Base-by-base conservation (phyloP, 805 yeast genomes). In the Starmerella powellii region DNA sequence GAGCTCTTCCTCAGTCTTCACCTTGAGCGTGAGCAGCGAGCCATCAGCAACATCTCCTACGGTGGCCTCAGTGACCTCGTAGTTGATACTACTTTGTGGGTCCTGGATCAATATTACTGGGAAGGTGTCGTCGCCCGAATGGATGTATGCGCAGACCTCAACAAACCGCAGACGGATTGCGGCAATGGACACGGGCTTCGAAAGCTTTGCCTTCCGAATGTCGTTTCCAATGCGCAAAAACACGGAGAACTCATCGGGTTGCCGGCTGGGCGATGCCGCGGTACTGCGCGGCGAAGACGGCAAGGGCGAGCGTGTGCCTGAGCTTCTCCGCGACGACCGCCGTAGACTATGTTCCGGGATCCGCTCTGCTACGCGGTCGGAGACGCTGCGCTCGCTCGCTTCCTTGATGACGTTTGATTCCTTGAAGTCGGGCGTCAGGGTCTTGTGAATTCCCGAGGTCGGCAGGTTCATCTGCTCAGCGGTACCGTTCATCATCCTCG, bases 131-230 rank as follows among this genome's bases (percentile, higher is more conserved):
- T 47, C 54, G 1, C 73, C 60, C 0, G 80, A 79, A 0, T 94
- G 91, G 0, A 88, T 72, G 57, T 80, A 85, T 2, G 88, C 84
- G 63, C 86, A 87, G 52, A 76, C 82, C 54, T 88, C 95, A 5
- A 87, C 82, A 56, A 88, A 88, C 19, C 82, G 63, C 1, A 85
- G 66, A 34, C 91, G 68, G 13, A 54, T 37, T 1, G 56, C 56
- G 1, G 56, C 55, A 20, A 48, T 49, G 11, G 53, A 41, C 8
- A 47, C 50, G 21, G 52, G 57, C 28, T 35, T 17, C 13, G 29
- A 40, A 34, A 54, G 34, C 23, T 11, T 11, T 19, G 48, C 54
- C 34, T 54, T 54, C 29, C 56, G 51, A 2, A 54, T 41, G 8
- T 31, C 32, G 12, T 26, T 29, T 27, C 65, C 67, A 11, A 63